Percentiles rank a stretch among this genome's conserved stretches.
Evolutionary conservation across 352 stramenopile species (phyloP).

Genomic region (Hyphochytrium catenoides): DNA sequence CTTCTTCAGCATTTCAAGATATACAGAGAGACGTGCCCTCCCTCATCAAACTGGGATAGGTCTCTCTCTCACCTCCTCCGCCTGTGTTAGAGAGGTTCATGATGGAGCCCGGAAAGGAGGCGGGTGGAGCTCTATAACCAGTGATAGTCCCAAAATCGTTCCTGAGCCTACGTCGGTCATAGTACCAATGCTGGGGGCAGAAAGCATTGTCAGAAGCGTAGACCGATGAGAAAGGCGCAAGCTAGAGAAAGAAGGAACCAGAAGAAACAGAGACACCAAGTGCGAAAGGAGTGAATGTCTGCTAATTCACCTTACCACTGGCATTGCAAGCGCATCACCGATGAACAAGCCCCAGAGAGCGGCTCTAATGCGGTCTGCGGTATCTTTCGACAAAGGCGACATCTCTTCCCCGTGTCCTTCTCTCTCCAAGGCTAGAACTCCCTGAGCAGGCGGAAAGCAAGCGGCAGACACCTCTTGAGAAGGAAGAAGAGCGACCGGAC

Average conservation of each 20-base stretch:
- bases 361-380: constrained; percentile 8
- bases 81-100: constrained; percentile 40
- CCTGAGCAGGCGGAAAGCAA: too few species aligned
- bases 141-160: constrained; percentile 26
- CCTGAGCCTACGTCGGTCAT: constrained; percentile 22
- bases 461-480: too few species aligned
- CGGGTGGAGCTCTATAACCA: constrained; percentile 24
- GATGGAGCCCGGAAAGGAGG: constrained; percentile 29
- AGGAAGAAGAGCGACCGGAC: too few species aligned
- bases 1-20: too few species aligned
- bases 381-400: too few species aligned
- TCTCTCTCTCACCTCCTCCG: constrained; percentile 31
- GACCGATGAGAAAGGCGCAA: not conserved
- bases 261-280: not conserved
- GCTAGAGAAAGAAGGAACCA: not conserved
- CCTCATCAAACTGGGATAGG: too few species aligned
- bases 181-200: constrained; percentile 13
- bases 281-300: not conserved
- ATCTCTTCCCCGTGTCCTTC: too few species aligned
- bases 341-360: constrained; percentile 21
- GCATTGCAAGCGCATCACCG: constrained; percentile 31
- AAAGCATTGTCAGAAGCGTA: not conserved
- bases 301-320: constrained; percentile 42
- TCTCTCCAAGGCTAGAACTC: too few species aligned
- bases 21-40: too few species aligned